phyloP scores from a whole-genome alignment of 176 grass and related monocot species.

The Triticum urartu region DNA sequence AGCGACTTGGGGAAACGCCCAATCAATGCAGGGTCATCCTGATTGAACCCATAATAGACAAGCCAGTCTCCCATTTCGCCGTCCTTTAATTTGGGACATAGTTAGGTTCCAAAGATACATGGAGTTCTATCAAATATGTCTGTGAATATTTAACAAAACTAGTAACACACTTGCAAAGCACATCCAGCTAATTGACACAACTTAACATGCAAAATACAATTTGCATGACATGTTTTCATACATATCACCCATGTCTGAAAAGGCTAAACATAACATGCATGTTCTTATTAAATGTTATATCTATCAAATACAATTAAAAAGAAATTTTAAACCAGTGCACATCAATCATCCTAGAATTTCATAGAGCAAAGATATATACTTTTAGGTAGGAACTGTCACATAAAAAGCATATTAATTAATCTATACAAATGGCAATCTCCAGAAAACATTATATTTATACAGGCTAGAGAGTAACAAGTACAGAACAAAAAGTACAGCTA shows the following conservation, averaged over 20 bases:
- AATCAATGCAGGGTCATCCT: not conserved
- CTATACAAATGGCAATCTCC: too few relatives aligned
- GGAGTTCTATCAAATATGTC: not conserved
- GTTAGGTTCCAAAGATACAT: not conserved
- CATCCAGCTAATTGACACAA: not conserved
- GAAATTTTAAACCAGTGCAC: too few relatives aligned
- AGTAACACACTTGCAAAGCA: not conserved
- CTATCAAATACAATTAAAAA: not conserved
- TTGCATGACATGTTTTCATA: not conserved
- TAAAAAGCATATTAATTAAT: too few relatives aligned
- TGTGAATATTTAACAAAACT: not conserved
- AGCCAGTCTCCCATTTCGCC: not conserved
- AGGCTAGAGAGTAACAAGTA: too few relatives aligned
- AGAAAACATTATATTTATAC: too few relatives aligned
- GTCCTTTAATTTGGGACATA: not conserved
- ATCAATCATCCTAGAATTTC: too few relatives aligned
- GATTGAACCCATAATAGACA: not conserved
- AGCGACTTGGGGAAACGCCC: not conserved
- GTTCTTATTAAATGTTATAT: not conserved
- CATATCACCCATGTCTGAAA: not conserved
- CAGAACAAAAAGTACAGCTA: too few relatives aligned
- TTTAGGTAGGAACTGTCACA: too few relatives aligned
- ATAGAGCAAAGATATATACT: too few relatives aligned
- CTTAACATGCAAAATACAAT: not conserved
- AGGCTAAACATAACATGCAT: not conserved